A percentile compares a stretch with the other conserved stretches of the same genome.
Conservation (phyloP, 345 rosid species). For the Gossypium australe region DNA sequence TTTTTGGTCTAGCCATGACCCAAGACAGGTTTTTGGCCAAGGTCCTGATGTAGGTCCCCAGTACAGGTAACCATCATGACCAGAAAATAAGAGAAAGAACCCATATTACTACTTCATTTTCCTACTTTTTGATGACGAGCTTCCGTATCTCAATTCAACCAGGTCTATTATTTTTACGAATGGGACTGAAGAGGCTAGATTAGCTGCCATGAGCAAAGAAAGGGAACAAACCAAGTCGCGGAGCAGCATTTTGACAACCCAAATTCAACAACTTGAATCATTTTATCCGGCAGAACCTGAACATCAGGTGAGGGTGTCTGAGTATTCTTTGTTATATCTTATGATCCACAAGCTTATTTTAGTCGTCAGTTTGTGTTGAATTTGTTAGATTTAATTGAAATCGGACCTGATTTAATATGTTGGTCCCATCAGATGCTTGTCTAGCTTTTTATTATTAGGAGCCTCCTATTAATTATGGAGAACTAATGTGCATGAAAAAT, state of each 20-base stretch:
- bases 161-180: constrained; percentile 82
- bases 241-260: constrained; percentile 75
- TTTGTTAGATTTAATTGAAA: no score
- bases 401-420: not conserved
- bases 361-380: not conserved
- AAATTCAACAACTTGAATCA: constrained; percentile 54
- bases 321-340: not conserved
- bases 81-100: not conserved
- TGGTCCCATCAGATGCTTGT: not conserved
- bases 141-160: constrained; percentile 11
- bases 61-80: constrained; percentile 51
- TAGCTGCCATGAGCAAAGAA: constrained; percentile 75
- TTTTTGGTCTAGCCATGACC: constrained; percentile 91
- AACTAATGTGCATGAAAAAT: not conserved
- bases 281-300: constrained; percentile 91
- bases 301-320: constrained; percentile 56
- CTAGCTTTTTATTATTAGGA: not conserved
- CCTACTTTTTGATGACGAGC: not conserved
- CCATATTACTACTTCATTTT: not conserved
- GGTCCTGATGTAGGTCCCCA: constrained; percentile 97
- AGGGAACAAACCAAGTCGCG: constrained; percentile 70
- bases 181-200: constrained; percentile 72
- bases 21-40: constrained; percentile 87
- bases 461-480: not conserved
- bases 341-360: not conserved